phyloP scores from a whole-genome alignment of 495 filamentous ascomycete species.

The Xylaria flabelliformis region DNA sequence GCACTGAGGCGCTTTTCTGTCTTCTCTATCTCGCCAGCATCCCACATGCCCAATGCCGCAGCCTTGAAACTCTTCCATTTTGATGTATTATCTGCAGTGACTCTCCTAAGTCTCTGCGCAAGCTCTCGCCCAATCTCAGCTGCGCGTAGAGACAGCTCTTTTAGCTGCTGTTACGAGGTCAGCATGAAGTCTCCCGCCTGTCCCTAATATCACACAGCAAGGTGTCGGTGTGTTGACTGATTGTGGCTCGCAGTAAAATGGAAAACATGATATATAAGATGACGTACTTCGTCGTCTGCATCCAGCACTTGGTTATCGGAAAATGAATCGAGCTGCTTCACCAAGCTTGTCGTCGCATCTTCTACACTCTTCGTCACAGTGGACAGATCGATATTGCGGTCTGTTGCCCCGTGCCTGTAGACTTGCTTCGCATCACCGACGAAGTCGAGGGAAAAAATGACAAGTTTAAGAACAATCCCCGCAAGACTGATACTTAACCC shows the following conservation, averaged over 20 bases:
- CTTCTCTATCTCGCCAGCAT: conserved; percentile 23
- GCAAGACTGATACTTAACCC: conserved; percentile 17
- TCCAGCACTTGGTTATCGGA: not conserved
- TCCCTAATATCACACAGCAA: not conserved
- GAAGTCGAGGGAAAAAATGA: conserved; percentile 28
- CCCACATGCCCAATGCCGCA: conserved; percentile 16
- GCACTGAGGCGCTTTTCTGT: conserved; percentile 18
- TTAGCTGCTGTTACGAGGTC: not conserved
- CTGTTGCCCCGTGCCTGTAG: conserved; percentile 23
- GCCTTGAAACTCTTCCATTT: conserved; percentile 14
- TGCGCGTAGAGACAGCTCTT: conserved; percentile 3
- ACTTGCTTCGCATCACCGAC: conserved; percentile 29
- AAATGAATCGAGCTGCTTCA: not conserved
- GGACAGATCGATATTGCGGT: conserved; percentile 17
- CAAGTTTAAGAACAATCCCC: conserved; percentile 26
- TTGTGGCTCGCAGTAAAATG: not conserved
- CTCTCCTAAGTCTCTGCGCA: not conserved
- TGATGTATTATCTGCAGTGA: not conserved
- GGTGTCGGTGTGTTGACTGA: not conserved
- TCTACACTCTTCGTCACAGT: conserved; percentile 21
- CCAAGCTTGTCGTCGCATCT: conserved; percentile 15
- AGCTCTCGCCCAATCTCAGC: conserved; percentile 25
- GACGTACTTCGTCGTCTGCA: conserved; percentile 12
- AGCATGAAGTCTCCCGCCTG: not conserved
- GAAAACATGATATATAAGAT: not conserved